Percentiles rank a stretch among this genome's conserved stretches.
phyloP scores from a whole-genome alignment of 768 basidiomycete species.

The Coprinellus aureogranulatus region DNA sequence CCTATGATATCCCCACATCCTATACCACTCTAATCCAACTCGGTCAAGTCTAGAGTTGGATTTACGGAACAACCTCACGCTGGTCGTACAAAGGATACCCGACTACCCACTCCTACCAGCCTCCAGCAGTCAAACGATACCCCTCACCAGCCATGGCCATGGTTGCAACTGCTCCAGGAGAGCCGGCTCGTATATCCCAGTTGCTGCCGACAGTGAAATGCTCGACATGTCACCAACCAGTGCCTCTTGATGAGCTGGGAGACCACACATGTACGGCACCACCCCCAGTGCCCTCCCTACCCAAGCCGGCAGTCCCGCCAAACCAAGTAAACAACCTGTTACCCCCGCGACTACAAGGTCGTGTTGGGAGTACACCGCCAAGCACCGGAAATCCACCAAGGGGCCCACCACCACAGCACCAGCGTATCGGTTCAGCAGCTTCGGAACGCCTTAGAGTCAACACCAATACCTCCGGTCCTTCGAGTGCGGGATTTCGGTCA shows the following conservation, averaged over 20 bases:
- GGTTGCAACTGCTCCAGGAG: slow-evolving; percentile 25
- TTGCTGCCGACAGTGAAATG: slow-evolving; percentile 83
- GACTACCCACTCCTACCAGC: background rate
- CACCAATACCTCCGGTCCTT: slow-evolving; percentile 19
- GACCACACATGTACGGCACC: slow-evolving; percentile 70
- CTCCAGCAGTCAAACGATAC: background rate
- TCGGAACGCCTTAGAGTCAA: slow-evolving; percentile 32
- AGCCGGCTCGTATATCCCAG: slow-evolving; percentile 58
- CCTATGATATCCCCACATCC: slow-evolving; percentile 5
- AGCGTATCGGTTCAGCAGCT: slow-evolving; percentile 23
- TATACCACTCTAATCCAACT: slow-evolving; percentile 4
- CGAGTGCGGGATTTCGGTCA: slow-evolving; percentile 25
- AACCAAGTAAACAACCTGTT: slow-evolving; percentile 43
- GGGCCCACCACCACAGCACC: slow-evolving; percentile 15
- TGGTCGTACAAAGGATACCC: slow-evolving; percentile 7
- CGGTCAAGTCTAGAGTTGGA: background rate
- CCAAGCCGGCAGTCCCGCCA: slow-evolving; percentile 38
- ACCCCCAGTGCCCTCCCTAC: slow-evolving; percentile 44
- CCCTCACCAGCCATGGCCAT: slow-evolving; percentile 20
- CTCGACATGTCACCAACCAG: slow-evolving; percentile 67
- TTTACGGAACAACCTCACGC: slow-evolving; percentile 4
- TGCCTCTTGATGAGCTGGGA: slow-evolving; percentile 70
- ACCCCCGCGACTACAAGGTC: slow-evolving; percentile 49
- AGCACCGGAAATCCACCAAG: slow-evolving; percentile 12
- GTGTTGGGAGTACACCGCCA: slow-evolving; percentile 28